Evolutionary conservation across 192 early-diverging fungal species (phyloP).

Genomic region (Lobosporangium transversale): DNA sequence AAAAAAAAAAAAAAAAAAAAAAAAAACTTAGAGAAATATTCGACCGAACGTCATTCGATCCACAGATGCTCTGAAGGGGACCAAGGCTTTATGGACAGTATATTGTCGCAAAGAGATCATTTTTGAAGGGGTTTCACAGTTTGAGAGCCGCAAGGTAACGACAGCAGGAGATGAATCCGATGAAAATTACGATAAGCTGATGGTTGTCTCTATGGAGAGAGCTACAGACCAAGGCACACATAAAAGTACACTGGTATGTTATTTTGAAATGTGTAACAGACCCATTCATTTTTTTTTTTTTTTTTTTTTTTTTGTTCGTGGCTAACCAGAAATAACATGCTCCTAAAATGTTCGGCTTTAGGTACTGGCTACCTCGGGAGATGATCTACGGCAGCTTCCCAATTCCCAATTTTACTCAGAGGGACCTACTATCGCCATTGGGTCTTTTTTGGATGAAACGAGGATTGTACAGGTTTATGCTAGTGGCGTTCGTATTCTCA

Average conservation of each 20-base stretch:
- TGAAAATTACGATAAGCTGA: conserved; percentile 60
- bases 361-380: conserved; percentile 80
- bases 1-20: too few species aligned
- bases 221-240: background rate
- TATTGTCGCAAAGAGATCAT: conserved; percentile 61
- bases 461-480: conserved; percentile 87
- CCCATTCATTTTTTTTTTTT: too few species aligned
- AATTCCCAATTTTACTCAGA: conserved; percentile 76
- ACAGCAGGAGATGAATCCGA: conserved; percentile 19
- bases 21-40: conserved; percentile 64
- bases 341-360: too few species aligned
- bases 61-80: conserved; percentile 57
- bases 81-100: conserved; percentile 78
- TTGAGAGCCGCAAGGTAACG: conserved; percentile 27
- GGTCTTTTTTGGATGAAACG: conserved; percentile 73
- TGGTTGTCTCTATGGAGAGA: conserved; percentile 72
- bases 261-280: background rate
- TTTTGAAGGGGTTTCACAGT: conserved; percentile 56
- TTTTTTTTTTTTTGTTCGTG: too few species aligned
- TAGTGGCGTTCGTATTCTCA: conserved; percentile 76
- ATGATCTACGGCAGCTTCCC: conserved; percentile 84
- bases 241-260: conserved; percentile 67
- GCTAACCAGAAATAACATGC: too few species aligned
- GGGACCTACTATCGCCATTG: conserved; percentile 83
- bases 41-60: conserved; percentile 56